A percentile compares a stretch with the other conserved stretches of the same genome.
Conservation (phyloP, 1,139 yeast species). For the Scheffersomyces titani region DNA sequence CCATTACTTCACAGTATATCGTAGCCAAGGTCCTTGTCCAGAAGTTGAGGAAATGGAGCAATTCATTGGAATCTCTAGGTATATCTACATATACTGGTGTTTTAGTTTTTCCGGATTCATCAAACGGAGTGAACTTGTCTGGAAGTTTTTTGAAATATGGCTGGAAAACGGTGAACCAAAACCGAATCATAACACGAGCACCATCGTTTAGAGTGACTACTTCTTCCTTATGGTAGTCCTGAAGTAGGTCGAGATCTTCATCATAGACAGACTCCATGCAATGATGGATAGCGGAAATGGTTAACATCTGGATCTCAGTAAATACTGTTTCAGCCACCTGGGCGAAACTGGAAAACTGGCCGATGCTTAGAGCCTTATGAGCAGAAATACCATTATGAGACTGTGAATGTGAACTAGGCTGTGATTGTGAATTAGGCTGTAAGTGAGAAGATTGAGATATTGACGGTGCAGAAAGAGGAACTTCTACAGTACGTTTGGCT, state of each 20-base stretch:
- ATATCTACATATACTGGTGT: slow-evolving; percentile 19
- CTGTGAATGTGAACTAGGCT: not conserved
- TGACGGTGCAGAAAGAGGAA: not conserved
- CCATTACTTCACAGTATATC: slow-evolving; percentile 44
- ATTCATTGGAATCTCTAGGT: slow-evolving; percentile 30
- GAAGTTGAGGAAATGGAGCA: slow-evolving; percentile 44
- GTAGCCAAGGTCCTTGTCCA: slow-evolving; percentile 51
- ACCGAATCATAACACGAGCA: slow-evolving; percentile 41
- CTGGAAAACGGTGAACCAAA: slow-evolving; percentile 61
- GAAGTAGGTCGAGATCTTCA: slow-evolving; percentile 51
- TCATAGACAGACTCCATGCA: slow-evolving; percentile 60
- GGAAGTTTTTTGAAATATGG: slow-evolving; percentile 35
- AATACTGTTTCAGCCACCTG: slow-evolving; percentile 18
- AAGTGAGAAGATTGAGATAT: not conserved
- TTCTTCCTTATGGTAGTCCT: slow-evolving; percentile 43
- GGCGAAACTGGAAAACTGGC: slow-evolving; percentile 3
- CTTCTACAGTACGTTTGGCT: not conserved
- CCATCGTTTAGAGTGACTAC: slow-evolving; percentile 44
- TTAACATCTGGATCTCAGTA: slow-evolving; percentile 44
- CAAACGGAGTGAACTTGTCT: slow-evolving; percentile 26
- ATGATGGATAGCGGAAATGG: slow-evolving; percentile 49
- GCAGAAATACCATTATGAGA: not conserved
- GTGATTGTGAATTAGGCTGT: not conserved
- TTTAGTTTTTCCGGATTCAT: slow-evolving; percentile 23
- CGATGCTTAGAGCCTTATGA: not conserved